Evolutionary conservation across 352 stramenopile species (phyloP).

Genomic region (Globisporangium parvum): DNA sequence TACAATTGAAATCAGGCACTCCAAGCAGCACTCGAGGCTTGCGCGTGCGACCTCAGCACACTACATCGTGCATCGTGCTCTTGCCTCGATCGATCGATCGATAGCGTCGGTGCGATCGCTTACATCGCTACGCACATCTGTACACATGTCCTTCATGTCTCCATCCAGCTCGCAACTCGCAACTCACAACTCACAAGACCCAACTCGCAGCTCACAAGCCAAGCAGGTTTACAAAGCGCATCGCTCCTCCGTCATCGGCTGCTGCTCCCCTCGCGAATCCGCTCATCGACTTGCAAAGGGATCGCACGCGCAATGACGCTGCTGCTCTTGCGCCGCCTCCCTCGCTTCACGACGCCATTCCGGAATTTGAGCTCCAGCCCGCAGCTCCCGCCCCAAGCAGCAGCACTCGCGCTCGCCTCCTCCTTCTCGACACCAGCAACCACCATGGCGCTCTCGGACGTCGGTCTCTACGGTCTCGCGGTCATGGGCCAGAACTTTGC

Average conservation of each 20-base stretch:
- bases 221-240: no score
- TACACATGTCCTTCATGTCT: conserved; percentile 1
- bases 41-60: no score
- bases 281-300: conserved; percentile 14
- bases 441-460: conserved; percentile 71
- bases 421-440: conserved; percentile 4
- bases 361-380: conserved; percentile 21
- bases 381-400: neutral
- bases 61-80: no score
- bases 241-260: no score
- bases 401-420: neutral
- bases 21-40: no score
- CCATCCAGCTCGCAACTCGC: neutral
- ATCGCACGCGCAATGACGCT: conserved; percentile 1
- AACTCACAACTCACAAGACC: neutral
- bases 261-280: conserved; percentile 4
- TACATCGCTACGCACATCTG: no score
- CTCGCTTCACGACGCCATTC: conserved; percentile 11
- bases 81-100: neutral
- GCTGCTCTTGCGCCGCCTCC: neutral
- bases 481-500: conserved; percentile 99
- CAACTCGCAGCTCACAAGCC: neutral
- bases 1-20: no score
- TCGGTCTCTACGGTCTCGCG: conserved; percentile 89
- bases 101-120: neutral